A percentile compares a stretch with the other conserved stretches of the same genome.
These are phyloP conservation scores for Dioscorea alata DNA, from an alignment of 106 monocot genomes.

Conservation along the genomic window DNA sequence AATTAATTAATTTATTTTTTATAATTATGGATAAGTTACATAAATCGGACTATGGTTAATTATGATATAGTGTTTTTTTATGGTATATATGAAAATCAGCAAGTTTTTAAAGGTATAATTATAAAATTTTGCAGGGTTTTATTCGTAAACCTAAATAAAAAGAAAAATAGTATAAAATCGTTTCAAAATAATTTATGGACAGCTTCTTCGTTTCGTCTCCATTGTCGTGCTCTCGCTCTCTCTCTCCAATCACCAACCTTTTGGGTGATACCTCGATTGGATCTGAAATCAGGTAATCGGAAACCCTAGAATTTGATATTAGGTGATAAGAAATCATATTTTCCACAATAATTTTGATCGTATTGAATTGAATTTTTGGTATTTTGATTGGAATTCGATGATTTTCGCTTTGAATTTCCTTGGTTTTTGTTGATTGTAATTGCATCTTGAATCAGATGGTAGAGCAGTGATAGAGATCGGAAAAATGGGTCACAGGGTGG, in stretches of 20 bases:
- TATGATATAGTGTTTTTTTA: no score
- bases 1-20: no score
- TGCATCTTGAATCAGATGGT: no score
- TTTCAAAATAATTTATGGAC: background rate
- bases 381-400: background rate
- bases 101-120: no score
- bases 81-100: no score
- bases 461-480: no score
- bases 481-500: constrained; percentile 12
- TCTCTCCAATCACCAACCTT: background rate
- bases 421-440: background rate
- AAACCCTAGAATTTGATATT: background rate
- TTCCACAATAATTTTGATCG: no score
- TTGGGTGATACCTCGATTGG: background rate
- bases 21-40: no score
- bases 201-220: background rate
- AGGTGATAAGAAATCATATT: background rate
- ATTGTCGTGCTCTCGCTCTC: background rate
- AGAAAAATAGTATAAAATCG: background rate
- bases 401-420: background rate
- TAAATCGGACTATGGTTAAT: no score
- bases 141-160: no score
- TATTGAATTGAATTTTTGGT: background rate
- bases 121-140: no score
- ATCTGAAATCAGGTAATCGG: background rate